These are phyloP conservation scores for Candida buenavistaensis DNA, from an alignment of 1,139 yeast species.

Conservation along the genomic window DNA sequence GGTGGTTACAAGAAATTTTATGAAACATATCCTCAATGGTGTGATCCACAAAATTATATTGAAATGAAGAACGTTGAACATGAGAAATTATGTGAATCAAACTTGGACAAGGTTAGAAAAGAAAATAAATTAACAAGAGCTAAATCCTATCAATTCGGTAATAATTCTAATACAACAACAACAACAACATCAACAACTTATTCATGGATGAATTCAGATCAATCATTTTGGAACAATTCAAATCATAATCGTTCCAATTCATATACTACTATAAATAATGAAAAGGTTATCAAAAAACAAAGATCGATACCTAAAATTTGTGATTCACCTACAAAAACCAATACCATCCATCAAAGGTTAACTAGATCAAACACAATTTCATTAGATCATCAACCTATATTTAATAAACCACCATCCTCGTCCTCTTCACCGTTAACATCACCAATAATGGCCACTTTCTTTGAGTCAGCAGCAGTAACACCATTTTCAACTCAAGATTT, in stretches of 20 bases:
- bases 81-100: constrained; percentile 65
- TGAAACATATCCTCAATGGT: constrained; percentile 51
- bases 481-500: constrained; percentile 18
- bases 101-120: constrained; percentile 66
- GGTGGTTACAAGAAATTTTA: constrained; percentile 89
- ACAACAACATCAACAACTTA: neutral
- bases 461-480: constrained; percentile 1
- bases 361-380: constrained; percentile 19
- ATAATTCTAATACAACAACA: neutral
- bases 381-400: constrained; percentile 22
- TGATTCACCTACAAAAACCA: constrained; percentile 1
- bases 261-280: constrained; percentile 33
- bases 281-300: constrained; percentile 40
- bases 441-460: constrained; percentile 12
- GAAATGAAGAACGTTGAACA: constrained; percentile 83
- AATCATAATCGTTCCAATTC: constrained; percentile 32
- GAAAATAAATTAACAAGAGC: constrained; percentile 49
- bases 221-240: constrained; percentile 2
- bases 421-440: constrained; percentile 9
- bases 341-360: constrained; percentile 12
- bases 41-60: constrained; percentile 77
- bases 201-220: neutral
- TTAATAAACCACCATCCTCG: constrained; percentile 3
- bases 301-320: constrained; percentile 23
- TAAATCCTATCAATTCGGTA: constrained; percentile 28